Conservation (phyloP, 2,329 filamentous ascomycete genomes). For the Rhytidhysteron rufulum region DNA sequence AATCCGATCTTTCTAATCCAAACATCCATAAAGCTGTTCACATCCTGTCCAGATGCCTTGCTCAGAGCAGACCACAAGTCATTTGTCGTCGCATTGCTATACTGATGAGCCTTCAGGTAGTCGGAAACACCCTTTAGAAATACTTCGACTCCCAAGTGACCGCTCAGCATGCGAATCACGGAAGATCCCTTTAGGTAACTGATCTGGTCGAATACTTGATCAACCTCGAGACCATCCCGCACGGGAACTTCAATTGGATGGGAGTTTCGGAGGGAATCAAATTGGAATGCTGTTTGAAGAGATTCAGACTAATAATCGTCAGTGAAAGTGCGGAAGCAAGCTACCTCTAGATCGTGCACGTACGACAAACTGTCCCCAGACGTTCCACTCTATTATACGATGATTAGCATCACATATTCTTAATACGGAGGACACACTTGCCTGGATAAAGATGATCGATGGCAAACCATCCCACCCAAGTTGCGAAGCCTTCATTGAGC, state of each 20-base stretch:
- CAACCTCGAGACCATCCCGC: constrained; percentile 87
- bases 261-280: constrained; percentile 86
- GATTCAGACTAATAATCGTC: constrained; percentile 67
- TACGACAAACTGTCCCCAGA: constrained; percentile 94
- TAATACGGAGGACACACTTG: constrained; percentile 35
- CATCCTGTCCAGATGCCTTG: constrained; percentile 81
- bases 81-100: constrained; percentile 84
- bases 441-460: constrained; percentile 84
- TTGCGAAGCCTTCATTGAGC: constrained; percentile 96
- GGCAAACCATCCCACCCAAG: constrained; percentile 95
- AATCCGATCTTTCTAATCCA: constrained; percentile 98
- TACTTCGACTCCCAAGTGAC: constrained; percentile 79
- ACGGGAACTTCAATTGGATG: constrained; percentile 97
- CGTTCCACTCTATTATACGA: constrained; percentile 78
- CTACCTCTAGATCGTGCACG: constrained; percentile 55
- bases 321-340: constrained; percentile 23
- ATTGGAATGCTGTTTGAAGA: constrained; percentile 83
- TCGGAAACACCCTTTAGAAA: constrained; percentile 88
- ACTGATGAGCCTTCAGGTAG: constrained; percentile 85
- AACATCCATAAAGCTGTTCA: constrained; percentile 81
- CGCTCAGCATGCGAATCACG: constrained; percentile 92
- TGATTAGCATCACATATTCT: no score
- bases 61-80: constrained; percentile 88
- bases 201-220: constrained; percentile 97
- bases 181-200: constrained; percentile 96